Conservation (phyloP, 805 yeast species). For the Cyberlindnera galapagoensis region DNA sequence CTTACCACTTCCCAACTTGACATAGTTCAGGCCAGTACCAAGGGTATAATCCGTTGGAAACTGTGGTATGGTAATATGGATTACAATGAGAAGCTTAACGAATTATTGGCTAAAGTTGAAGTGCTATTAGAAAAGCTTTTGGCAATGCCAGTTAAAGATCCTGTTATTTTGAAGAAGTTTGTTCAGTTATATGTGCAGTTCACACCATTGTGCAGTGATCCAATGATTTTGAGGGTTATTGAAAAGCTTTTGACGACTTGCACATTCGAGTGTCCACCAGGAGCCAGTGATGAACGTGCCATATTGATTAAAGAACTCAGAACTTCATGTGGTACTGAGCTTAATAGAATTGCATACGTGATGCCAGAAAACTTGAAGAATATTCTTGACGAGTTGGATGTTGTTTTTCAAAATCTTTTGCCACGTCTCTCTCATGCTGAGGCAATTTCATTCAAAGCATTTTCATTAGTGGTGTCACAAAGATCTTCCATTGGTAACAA, state of each 20-base stretch:
- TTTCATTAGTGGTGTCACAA: slow-evolving; percentile 85
- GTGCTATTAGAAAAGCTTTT: slow-evolving; percentile 68
- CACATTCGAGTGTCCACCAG: slow-evolving; percentile 71
- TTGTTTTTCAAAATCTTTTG: slow-evolving; percentile 67
- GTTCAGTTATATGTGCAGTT: slow-evolving; percentile 92
- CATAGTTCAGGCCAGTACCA: slow-evolving; percentile 80
- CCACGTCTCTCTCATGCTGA: slow-evolving; percentile 83
- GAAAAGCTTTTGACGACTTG: slow-evolving; percentile 82
- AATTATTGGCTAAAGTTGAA: slow-evolving; percentile 51
- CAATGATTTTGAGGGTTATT: slow-evolving; percentile 73
- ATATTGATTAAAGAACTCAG: slow-evolving; percentile 83
- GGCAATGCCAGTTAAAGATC: slow-evolving; percentile 71
- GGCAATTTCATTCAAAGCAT: slow-evolving; percentile 88
- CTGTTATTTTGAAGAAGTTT: slow-evolving; percentile 73
- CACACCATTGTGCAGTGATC: slow-evolving; percentile 81
- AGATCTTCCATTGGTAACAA: slow-evolving; percentile 70
- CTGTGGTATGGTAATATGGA: slow-evolving; percentile 70
- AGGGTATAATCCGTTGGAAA: slow-evolving; percentile 94
- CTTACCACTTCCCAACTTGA: slow-evolving; percentile 77
- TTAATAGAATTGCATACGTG: slow-evolving; percentile 86
- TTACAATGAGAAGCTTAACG: slow-evolving; percentile 45
- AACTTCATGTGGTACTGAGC: slow-evolving; percentile 89
- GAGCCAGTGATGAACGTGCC: slow-evolving; percentile 62
- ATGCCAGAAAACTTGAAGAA: slow-evolving; percentile 87
- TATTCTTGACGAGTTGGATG: slow-evolving; percentile 77